These are phyloP conservation scores for Akanthomyces lecanii DNA, from an alignment of 2,329 filamentous ascomycete species.

Conservation along the genomic window DNA sequence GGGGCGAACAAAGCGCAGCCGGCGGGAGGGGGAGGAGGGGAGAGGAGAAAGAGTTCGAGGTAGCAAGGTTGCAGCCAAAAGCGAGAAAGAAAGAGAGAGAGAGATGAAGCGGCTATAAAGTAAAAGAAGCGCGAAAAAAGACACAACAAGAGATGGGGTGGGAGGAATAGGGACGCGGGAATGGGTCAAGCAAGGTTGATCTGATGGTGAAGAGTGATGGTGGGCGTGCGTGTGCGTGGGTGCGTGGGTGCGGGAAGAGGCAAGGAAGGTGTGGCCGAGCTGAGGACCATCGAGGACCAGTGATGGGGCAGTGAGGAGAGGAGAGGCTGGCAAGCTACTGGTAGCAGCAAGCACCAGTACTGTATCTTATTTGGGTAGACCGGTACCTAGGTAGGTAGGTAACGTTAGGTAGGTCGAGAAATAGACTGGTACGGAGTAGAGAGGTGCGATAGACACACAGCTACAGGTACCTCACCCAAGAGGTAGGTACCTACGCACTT, in stretches of 20 bases:
- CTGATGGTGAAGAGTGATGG: not conserved
- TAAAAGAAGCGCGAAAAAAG: constrained; percentile 5
- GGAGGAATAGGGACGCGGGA: constrained; percentile 2
- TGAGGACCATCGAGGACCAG: not conserved
- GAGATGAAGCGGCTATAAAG: constrained; percentile 2
- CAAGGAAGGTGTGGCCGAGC: not conserved
- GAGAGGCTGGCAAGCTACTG: not conserved
- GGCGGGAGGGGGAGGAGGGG: not conserved
- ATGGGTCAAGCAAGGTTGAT: not conserved
- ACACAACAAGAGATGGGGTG: not conserved
- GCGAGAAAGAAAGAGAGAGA: not conserved
- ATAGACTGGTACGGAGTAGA: no score
- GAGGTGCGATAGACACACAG: no score
- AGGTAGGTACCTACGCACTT: no score
- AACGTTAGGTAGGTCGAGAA: not conserved
- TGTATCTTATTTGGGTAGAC: no score
- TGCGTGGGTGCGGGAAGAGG: not conserved
- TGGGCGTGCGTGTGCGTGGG: not conserved
- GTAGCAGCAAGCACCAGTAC: not conserved
- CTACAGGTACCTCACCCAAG: no score
- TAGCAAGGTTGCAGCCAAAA: not conserved
- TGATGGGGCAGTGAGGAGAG: not conserved
- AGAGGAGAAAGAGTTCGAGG: not conserved
- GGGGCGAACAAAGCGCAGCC: not conserved
- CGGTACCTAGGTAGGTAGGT: not conserved